phyloP scores from a whole-genome alignment of 352 stramenopile species.

The Phytophthora podocarpi region DNA sequence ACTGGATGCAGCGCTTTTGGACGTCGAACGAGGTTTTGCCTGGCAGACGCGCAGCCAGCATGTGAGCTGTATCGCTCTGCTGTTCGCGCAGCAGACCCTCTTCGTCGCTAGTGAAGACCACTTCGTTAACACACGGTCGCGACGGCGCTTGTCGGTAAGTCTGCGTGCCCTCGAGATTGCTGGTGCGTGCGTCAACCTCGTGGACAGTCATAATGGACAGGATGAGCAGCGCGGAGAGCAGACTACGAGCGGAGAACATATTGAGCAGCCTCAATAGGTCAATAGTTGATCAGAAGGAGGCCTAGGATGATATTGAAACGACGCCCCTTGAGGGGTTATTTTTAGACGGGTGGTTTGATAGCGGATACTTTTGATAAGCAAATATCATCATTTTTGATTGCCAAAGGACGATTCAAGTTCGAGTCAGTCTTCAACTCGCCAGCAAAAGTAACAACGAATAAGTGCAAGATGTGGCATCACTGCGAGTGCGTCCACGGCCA shows the following conservation, averaged over 20 bases:
- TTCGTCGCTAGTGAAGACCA: conserved; percentile 53
- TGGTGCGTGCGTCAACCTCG: conserved; percentile 21
- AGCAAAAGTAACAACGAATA: no score
- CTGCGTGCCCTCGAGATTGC: conserved; percentile 24
- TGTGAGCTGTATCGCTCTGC: conserved; percentile 45
- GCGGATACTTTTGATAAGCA: no score
- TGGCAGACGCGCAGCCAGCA: conserved; percentile 38
- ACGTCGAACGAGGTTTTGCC: conserved; percentile 48
- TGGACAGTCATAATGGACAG: conserved; percentile 1
- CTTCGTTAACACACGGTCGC: conserved; percentile 26
- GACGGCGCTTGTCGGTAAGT: conserved; percentile 30
- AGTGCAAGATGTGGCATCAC: no score
- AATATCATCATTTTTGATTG: no score
- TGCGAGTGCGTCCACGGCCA: no score
- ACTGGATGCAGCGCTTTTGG: conserved; percentile 55
- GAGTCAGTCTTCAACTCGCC: no score
- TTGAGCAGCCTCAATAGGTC: no score
- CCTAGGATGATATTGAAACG: no score
- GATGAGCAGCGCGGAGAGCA: not conserved
- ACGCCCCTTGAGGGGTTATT: no score
- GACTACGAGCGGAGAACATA: not conserved
- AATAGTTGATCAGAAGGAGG: no score
- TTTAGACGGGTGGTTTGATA: no score
- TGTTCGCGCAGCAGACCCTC: conserved; percentile 52
- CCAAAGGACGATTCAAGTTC: no score